Evolutionary conservation across 805 yeast genomes (phyloP).

Genomic region (Myxozyma sirexii): DNA sequence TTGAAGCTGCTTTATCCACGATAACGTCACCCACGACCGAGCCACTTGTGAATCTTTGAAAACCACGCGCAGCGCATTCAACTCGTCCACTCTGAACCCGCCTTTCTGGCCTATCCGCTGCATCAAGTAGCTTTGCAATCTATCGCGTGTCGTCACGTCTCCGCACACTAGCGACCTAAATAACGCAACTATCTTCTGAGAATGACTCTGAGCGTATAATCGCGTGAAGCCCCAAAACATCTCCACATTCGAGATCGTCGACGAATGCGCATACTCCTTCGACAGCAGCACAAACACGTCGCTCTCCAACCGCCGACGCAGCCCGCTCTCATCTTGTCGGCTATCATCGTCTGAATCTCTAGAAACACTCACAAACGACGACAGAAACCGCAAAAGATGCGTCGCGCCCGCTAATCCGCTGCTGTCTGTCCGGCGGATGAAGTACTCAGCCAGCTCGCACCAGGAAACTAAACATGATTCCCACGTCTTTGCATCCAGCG

Average conservation of each 20-base stretch:
- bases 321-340: not conserved
- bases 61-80: slow-evolving; percentile 20
- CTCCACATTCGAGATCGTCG: slow-evolving; percentile 20
- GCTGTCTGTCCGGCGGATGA: not conserved
- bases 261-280: slow-evolving; percentile 14
- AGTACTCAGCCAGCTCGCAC: slow-evolving; percentile 18
- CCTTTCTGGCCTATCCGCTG: slow-evolving; percentile 7
- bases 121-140: not conserved
- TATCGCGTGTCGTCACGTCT: not conserved
- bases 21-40: slow-evolving; percentile 7
- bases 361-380: slow-evolving; percentile 15
- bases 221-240: slow-evolving; percentile 32
- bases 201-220: slow-evolving; percentile 20
- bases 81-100: slow-evolving; percentile 14
- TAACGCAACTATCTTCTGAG: not conserved
- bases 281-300: slow-evolving; percentile 23
- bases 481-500: slow-evolving; percentile 13
- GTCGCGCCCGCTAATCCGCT: not conserved
- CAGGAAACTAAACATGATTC: slow-evolving; percentile 10
- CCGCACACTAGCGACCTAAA: slow-evolving; percentile 14
- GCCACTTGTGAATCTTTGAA: slow-evolving; percentile 14
- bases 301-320: not conserved
- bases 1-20: slow-evolving; percentile 13
- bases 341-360: slow-evolving; percentile 4
- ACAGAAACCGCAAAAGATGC: slow-evolving; percentile 11